These are phyloP conservation scores for Puya raimondii DNA, from an alignment of 176 grass and related monocot genomes.

Conservation along the genomic window DNA sequence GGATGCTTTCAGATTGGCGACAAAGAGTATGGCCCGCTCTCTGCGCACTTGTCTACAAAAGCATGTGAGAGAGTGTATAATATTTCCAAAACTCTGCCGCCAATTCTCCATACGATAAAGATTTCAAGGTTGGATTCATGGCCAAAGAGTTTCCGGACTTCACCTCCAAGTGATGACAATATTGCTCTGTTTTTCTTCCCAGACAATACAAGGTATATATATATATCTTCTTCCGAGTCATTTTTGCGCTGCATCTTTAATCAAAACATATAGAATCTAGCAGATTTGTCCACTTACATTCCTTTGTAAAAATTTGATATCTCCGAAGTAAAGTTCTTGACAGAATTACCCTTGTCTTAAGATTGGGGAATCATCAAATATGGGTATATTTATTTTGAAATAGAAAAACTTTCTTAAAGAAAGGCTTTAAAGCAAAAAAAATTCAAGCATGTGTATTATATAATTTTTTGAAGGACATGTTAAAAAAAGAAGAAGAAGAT, in stretches of 20 bases:
- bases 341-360: not conserved
- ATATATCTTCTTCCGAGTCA: not conserved
- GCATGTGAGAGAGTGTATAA: constrained; percentile 44
- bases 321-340: not conserved
- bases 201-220: constrained; percentile 21
- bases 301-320: too few species aligned
- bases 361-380: too few species aligned
- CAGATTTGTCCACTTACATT: too few species aligned
- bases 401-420: not conserved
- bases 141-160: constrained; percentile 49
- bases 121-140: constrained; percentile 36
- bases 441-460: too few species aligned
- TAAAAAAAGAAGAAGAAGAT: too few species aligned
- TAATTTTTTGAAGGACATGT: too few species aligned
- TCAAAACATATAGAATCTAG: too few species aligned
- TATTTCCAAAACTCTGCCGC: constrained; percentile 26
- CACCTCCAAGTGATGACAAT: constrained; percentile 39
- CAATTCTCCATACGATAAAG: constrained; percentile 32
- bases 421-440: too few species aligned
- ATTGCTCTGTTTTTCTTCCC: constrained; percentile 78
- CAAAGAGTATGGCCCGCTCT: constrained; percentile 24
- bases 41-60: constrained; percentile 50
- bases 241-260: too few species aligned
- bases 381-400: not conserved
- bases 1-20: constrained; percentile 45